Evolutionary conservation across 1,284 basidiomycete genomes (phyloP), one percentile per base, ranked within the genome.

Genomic region (Phlebopus sp.): DNA sequence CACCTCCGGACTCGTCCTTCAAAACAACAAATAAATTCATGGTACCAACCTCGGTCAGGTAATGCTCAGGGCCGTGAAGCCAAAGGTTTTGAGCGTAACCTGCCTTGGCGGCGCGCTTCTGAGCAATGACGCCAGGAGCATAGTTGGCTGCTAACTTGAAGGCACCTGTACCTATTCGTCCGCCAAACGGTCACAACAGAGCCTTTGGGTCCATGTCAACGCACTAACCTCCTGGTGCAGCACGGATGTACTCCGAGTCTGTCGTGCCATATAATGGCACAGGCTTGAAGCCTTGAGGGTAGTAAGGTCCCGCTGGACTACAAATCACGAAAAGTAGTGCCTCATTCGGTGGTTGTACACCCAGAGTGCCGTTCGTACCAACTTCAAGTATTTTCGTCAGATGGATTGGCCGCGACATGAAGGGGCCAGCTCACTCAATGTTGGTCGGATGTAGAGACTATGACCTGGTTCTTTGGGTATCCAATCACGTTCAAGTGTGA

Each of bases 21-120:
- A 98, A 82, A 0, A 86, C 93, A 37, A 92, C 81, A 55, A 98
- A 97, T 62, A 96, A 73, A 72, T 99, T 99, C 97, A 99, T 98
- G 1, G 93, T 95, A 25, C 95, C 95, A 29, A 92, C 89, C 71
- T 91, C 94, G 0, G 93, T 96, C 44, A 96, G 70, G 60, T 86
- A 73, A 63, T 96, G 89, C 50, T 95, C 89, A 3, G 84, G 82
- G 0, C 93, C 92, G 53, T 92, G 85, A 32, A 98, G 73, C 95
- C 96, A 98, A 6, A 99, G 78, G 67, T 97, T 97, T 69, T 99
- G 97, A 34, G 84, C 83, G 67, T 97, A 98, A 11, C 96, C 96
- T 51, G 82, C 70, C 42, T 80, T 70, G 0, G 88, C 88, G n/a
- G 92, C 96, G 51, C 82, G 72, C 59, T 86, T 85, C 66, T 97